phyloP scores from a whole-genome alignment of 129 eudicot species.

The Tanacetum coccineum region DNA sequence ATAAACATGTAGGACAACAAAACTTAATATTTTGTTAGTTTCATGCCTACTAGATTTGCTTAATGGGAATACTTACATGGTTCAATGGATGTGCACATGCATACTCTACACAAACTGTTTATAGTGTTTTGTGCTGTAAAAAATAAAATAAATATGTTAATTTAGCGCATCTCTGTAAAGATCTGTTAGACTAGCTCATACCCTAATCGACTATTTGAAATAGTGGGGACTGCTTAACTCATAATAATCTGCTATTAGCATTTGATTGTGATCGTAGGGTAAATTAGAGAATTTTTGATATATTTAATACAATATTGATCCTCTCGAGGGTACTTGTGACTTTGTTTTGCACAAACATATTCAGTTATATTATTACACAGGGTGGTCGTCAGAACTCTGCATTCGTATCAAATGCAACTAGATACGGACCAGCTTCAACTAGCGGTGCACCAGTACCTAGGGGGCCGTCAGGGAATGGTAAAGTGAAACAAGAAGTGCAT shows the following conservation, averaged over 20 bases:
- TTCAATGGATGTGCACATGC: neutral
- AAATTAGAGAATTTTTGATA: neutral
- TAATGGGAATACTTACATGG: neutral
- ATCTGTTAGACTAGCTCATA: neutral
- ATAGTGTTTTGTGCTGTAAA: neutral
- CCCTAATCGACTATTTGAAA: neutral
- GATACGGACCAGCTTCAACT: slow-evolving; percentile 34
- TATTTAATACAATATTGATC: slow-evolving; percentile 1
- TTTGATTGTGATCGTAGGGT: neutral
- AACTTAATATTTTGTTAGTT: neutral
- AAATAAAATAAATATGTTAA: too few species aligned
- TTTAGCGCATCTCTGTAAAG: neutral
- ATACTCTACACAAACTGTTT: slow-evolving; percentile 1
- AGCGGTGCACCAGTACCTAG: slow-evolving; percentile 31
- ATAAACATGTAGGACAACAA: too few species aligned
- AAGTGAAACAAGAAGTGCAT: slow-evolving; percentile 35
- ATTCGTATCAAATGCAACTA: slow-evolving; percentile 38
- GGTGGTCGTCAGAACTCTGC: slow-evolving; percentile 48
- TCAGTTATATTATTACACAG: slow-evolving; percentile 37
- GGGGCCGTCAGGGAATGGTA: slow-evolving; percentile 36
- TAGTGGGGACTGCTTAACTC: too few species aligned
- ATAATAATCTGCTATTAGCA: neutral
- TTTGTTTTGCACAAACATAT: slow-evolving; percentile 12
- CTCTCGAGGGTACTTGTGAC: slow-evolving; percentile 13
- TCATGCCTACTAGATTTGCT: neutral